phyloP scores from a whole-genome alignment of 352 stramenopile species.

The Elongisporangium anandrum region DNA sequence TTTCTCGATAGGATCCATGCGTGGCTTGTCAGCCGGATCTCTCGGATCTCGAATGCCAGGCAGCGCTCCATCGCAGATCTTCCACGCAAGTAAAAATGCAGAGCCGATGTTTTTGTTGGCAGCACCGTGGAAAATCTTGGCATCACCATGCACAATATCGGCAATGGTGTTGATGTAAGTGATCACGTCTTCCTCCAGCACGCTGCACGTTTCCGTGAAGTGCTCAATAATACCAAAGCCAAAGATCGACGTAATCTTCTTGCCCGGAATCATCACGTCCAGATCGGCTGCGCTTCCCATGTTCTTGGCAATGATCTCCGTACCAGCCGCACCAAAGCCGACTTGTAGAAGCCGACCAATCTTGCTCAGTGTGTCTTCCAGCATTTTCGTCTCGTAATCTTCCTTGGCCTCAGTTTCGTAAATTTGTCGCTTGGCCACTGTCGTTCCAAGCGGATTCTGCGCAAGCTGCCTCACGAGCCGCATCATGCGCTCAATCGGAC shows the following conservation, averaged over 20 bases:
- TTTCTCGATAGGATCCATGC: conserved; percentile 66
- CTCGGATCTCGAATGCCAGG: conserved; percentile 81
- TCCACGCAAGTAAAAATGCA: conserved; percentile 94
- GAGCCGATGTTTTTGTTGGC: conserved; percentile 97
- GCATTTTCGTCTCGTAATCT: conserved; percentile 95
- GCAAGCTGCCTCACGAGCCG: conserved; percentile 66
- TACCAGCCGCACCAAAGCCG: conserved; percentile 96
- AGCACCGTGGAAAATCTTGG: conserved; percentile 91
- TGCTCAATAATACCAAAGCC: conserved; percentile 96
- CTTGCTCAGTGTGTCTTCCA: conserved; percentile 93
- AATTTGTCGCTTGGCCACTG: conserved; percentile 62
- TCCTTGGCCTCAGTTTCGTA: conserved; percentile 71
- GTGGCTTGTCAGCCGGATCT: conserved; percentile 65
- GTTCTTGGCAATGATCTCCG: conserved; percentile 98
- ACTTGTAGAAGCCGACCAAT: conserved; percentile 95
- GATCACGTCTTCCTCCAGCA: conserved; percentile 94
- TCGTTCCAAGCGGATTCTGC: conserved; percentile 63
- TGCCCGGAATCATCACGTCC: conserved; percentile 97
- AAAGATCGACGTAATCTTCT: conserved; percentile 96
- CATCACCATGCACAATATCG: conserved; percentile 93
- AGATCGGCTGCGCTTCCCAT: conserved; percentile 90
- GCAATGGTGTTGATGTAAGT: conserved; percentile 98
- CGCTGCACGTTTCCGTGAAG: conserved; percentile 92
- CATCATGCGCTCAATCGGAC: conserved; percentile 96
- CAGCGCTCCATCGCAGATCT: conserved; percentile 90